Conservation (phyloP, 306 rosid species). For the Gynostemma pentaphyllum region DNA sequence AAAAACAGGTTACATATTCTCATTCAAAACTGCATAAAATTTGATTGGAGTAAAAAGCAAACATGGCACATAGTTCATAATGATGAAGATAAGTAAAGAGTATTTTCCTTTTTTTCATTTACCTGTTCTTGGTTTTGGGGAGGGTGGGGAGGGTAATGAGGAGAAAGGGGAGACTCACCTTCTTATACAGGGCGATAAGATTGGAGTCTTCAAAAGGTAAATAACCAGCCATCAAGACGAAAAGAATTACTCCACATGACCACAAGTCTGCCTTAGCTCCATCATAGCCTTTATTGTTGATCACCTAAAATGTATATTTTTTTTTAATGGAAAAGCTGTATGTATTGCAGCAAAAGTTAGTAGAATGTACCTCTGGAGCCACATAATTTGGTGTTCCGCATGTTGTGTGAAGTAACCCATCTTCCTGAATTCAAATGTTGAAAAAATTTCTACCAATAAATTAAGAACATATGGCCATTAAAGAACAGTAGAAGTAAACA, state of each 20-base stretch:
- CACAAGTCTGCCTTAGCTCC: conserved; percentile 92
- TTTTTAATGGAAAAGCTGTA: conserved; percentile 13
- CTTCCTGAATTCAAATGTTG: conserved; percentile 4
- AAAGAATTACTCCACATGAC: conserved; percentile 96
- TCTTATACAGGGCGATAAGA: conserved; percentile 74
- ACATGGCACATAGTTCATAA: not conserved
- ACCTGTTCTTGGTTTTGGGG: not conserved
- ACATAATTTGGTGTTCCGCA: conserved; percentile 15
- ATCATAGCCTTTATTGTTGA: conserved; percentile 85
- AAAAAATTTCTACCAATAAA: not conserved
- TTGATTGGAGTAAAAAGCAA: not conserved
- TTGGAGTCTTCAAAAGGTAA: conserved; percentile 88
- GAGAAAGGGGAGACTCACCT: conserved; percentile 28
- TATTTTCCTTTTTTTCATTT: not conserved
- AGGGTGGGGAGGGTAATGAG: not conserved
- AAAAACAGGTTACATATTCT: not conserved
- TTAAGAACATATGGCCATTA: not conserved
- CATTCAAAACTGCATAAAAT: not conserved
- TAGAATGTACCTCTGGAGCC: conserved; percentile 17
- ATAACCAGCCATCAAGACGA: conserved; percentile 89
- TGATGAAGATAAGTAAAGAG: not conserved
- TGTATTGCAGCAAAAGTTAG: conserved; percentile 13
- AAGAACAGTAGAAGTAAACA: not conserved
- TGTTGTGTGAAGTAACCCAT: conserved; percentile 15
- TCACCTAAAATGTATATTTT: conserved; percentile 50